Evolutionary conservation across 2,329 filamentous ascomycete species (phyloP), one percentile per base, ranked within the genome.

Genomic region (Tothia fuscella): DNA sequence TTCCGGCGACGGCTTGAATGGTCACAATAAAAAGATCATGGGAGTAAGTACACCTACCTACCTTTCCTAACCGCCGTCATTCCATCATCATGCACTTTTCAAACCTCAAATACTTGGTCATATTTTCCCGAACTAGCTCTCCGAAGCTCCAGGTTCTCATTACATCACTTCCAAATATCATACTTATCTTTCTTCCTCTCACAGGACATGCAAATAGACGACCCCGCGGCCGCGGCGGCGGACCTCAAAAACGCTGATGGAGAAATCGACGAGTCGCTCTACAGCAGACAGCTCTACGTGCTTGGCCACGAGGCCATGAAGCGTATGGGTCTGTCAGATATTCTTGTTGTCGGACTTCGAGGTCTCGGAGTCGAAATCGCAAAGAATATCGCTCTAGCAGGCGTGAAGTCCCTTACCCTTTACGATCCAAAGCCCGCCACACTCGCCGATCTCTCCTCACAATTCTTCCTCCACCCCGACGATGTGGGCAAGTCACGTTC

Each of bases 301-400:
- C 72, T 82, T 43, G 78, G 91, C 43, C 78, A 82, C 57, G 78
- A 82, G 61, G 78, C 91, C 50, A 98, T 98, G 91, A 96, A 93
- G 73, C 87, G 91, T 56, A 98, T 98, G 91, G 78, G 88, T 56
- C 84, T 87, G 47, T 96, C 91, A 42, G 93, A 96, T 58, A 76
- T 98, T 46, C 82, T 98, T 41, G 73, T 98, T 43, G 82, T 89
- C 48, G 91, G 91, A 49, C 70, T 96, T 51, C 89, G 91, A 62
- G 91, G 91, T 39, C 75, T 98, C 30, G 91, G 91, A 68, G 89
- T 95, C 43, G 91, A 98, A 66, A 91, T 98, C 54, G 89, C 91
- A 56, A 98, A 98, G 74, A 98, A 98, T 57, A 86, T 98, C 56
- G 91, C 91, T 46, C 80, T 98, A 53, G 91, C 91, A 53, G 91